Conservation (phyloP, 345 rosid genomes). For the Eucalyptus decipiens region DNA sequence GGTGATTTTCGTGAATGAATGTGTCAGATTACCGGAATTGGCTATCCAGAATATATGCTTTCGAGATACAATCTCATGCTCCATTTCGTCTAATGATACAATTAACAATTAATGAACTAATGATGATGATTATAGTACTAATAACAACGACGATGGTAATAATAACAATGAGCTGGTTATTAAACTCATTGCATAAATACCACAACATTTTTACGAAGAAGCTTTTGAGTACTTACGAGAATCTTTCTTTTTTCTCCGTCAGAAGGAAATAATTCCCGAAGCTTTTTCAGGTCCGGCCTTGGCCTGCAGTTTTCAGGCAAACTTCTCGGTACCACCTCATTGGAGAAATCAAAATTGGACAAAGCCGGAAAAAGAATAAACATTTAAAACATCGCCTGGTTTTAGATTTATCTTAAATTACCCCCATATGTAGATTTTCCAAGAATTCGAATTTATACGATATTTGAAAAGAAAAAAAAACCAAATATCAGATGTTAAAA, state of each 20-base stretch:
- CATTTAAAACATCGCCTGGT: background rate
- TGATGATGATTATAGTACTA: background rate
- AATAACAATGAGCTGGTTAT: background rate
- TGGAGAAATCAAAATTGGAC: background rate
- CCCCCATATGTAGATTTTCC: background rate
- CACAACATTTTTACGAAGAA: background rate
- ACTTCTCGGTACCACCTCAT: background rate
- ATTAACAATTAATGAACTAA: background rate
- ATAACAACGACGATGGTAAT: background rate
- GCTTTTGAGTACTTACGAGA: background rate
- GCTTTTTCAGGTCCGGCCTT: background rate
- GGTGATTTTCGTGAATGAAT: background rate
- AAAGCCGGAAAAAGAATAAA: background rate
- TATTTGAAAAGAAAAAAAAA: background rate
- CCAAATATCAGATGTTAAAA: background rate
- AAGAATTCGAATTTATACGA: background rate
- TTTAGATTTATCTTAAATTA: background rate
- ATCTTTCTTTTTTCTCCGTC: background rate
- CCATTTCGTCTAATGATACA: background rate
- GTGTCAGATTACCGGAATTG: accelerated
- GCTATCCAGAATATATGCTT: background rate
- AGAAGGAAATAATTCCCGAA: background rate
- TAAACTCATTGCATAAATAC: background rate
- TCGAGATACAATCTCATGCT: background rate
- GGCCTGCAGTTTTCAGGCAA: background rate